phyloP scores from a whole-genome alignment of 257 asterid species.

The Jacaranda mimosifolia region DNA sequence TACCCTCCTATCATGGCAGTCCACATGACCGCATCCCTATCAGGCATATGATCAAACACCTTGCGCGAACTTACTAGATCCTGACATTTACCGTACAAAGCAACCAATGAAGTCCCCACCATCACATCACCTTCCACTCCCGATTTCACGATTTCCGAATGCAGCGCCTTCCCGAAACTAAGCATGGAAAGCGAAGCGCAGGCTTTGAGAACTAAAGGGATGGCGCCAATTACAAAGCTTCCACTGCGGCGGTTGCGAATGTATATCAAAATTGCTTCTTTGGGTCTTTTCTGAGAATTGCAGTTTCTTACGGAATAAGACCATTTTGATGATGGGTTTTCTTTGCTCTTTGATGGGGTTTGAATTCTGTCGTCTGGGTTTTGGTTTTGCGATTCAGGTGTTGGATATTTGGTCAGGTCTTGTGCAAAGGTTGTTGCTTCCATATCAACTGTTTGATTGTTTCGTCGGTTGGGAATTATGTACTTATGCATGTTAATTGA shows the following conservation, averaged over 20 bases:
- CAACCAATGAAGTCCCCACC: conserved; percentile 79
- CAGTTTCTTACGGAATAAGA: conserved; percentile 44
- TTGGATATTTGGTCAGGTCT: conserved; percentile 20
- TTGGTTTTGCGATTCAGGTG: conserved; percentile 4
- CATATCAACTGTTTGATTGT: conserved; percentile 23
- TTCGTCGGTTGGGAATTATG: neutral
- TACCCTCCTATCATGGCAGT: conserved; percentile 83
- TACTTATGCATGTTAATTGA: no score
- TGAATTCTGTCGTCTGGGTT: neutral
- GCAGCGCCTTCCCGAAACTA: conserved; percentile 56
- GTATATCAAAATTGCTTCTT: conserved; percentile 62
- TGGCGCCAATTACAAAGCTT: conserved; percentile 39
- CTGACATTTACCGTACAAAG: conserved; percentile 75
- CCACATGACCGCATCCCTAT: conserved; percentile 65
- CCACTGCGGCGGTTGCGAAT: conserved; percentile 53
- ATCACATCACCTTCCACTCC: conserved; percentile 63
- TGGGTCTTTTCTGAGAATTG: conserved; percentile 53
- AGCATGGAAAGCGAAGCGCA: conserved; percentile 66
- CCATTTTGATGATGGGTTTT: conserved; percentile 47
- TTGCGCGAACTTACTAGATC: conserved; percentile 58
- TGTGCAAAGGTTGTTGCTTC: conserved; percentile 23
- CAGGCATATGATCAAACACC: conserved; percentile 76
- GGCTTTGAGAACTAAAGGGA: conserved; percentile 78
- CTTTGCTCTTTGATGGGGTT: conserved; percentile 15
- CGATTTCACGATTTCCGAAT: conserved; percentile 63